Evolutionary conservation across 2,329 filamentous ascomycete species (phyloP), one percentile per base, ranked within the genome.

Genomic region (Ceratocystis destructans): DNA sequence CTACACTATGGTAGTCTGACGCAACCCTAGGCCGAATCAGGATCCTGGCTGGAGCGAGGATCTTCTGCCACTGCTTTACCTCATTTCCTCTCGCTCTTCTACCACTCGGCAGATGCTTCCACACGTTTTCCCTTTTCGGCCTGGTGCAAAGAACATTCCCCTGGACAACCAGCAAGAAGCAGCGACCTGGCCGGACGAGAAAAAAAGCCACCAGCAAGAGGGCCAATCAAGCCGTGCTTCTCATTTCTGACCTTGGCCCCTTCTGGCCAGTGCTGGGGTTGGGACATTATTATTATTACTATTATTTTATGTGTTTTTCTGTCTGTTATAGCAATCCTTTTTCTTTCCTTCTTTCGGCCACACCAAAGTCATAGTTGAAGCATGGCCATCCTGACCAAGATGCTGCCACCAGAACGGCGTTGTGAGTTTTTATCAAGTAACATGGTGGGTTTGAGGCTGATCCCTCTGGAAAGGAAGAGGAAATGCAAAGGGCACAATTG

Each of bases 361-460:
- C 50, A 55, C 50, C 50, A 55, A 55, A 22, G 20, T 41, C 10
- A 22, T 25, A 55, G 50, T 55, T 15, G 50, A 55, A 55, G 50
- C 50, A 55, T 55, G 50, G 50, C 12, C n/a, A 55, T 55, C 50
- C 50, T 25, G 31, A 28, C 50, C 25, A 55, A 22, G 50, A 53
- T 37, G 25, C 45, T 64, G 46, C 33, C 6, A 55, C 50, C 10
- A 55, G 50, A 55, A 55, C 50, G 17, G 59, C 8, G 31, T 37
- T n/a, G 59, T 5, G 46, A 17, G 28, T 64, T 64, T 59, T 33
- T 37, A 28, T 59, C 25, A 59, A 57, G 63, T 46, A 59, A 59
- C 63, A 64, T 55, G 50, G 12, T 25, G 50, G 50, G 20, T 20
- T 55, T 15, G 20, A 25, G 22, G 50, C 3, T 28, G 20, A 31